These are phyloP conservation scores for Umbelopsis ramanniana DNA, from an alignment of 192 early-diverging fungal species.

Conservation along the genomic window DNA sequence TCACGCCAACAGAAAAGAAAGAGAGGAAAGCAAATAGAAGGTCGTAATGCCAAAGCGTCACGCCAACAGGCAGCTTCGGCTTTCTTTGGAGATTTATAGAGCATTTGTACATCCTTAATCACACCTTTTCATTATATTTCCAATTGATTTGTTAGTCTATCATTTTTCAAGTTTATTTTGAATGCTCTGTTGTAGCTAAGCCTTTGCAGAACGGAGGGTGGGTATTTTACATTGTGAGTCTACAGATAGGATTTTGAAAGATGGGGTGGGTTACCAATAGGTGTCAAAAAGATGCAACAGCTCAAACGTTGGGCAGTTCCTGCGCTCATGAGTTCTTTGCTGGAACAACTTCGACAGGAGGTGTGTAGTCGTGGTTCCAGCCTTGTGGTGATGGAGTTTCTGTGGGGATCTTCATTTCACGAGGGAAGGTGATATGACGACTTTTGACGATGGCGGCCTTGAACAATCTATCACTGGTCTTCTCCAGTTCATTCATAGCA, in stretches of 20 bases:
- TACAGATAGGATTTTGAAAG: neutral
- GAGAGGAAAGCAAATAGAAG: constrained; percentile 23
- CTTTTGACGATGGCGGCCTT: constrained; percentile 63
- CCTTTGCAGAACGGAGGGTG: neutral
- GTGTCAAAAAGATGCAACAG: neutral
- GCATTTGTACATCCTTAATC: neutral
- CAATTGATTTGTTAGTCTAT: neutral
- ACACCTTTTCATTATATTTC: neutral
- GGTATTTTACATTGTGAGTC: constrained; percentile 18
- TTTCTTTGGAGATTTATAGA: constrained; percentile 36
- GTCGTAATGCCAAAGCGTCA: neutral
- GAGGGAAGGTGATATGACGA: constrained; percentile 64
- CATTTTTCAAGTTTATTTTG: neutral
- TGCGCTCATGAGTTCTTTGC: neutral
- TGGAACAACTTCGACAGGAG: constrained; percentile 7
- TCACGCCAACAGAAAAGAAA: constrained; percentile 33
- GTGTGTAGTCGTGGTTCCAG: constrained; percentile 68
- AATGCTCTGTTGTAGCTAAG: neutral
- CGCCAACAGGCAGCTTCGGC: neutral
- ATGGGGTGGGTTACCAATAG: neutral
- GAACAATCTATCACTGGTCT: constrained; percentile 61
- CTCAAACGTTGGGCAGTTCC: neutral
- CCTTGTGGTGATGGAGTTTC: constrained; percentile 71
- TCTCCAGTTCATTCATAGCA: constrained; percentile 70
- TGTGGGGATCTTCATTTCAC: constrained; percentile 74